These are phyloP conservation scores for Coemansia sp. DNA, from an alignment of 192 early-diverging fungal genomes.

Conservation along the genomic window DNA sequence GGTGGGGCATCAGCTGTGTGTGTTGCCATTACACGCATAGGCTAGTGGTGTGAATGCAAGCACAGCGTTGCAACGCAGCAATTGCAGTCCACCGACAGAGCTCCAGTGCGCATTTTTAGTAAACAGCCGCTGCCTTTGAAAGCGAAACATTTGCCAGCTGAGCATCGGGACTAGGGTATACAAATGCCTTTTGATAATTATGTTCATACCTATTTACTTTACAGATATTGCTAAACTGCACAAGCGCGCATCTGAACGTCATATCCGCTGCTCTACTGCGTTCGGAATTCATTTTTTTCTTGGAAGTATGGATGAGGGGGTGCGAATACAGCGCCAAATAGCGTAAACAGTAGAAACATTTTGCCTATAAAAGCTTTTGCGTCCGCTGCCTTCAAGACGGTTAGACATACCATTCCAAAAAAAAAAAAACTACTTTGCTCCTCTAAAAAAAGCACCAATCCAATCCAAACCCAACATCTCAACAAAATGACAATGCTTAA, in stretches of 20 bases:
- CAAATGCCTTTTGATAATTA: too few relatives aligned
- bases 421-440: not conserved
- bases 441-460: not conserved
- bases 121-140: not conserved
- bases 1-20: not conserved
- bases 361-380: not conserved
- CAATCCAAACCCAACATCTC: not conserved
- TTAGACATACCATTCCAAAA: not conserved
- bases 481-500: constrained; percentile 6
- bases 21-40: not conserved
- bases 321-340: not conserved
- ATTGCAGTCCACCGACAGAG: not conserved
- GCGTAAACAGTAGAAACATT: not conserved
- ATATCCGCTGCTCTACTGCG: not conserved
- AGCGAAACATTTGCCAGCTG: not conserved
- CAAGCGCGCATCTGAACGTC: not conserved
- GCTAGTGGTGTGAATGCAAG: not conserved
- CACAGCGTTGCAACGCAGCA: not conserved
- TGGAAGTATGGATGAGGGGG: not conserved
- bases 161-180: not conserved
- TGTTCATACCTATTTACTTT: not conserved
- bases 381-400: not conserved
- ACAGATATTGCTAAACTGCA: not conserved
- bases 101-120: not conserved
- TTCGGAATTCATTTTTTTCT: not conserved